phyloP scores from a whole-genome alignment of 2,329 filamentous ascomycete species.

The Penicillium psychrosexuale region DNA sequence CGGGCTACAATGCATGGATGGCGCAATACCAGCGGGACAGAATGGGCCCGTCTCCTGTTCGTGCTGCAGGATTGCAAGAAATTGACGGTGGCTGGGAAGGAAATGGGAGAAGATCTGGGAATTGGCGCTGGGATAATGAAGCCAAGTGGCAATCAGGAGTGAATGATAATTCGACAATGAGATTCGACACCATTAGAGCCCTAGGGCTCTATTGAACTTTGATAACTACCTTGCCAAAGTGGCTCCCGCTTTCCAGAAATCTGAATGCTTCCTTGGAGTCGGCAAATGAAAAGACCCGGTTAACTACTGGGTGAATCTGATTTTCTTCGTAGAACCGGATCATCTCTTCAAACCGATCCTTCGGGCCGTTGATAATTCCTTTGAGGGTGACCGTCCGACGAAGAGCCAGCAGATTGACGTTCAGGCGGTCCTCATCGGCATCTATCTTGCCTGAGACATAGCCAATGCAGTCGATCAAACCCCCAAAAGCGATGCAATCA shows the following conservation, averaged over 20 bases:
- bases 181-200: neutral
- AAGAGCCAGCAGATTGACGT: slow-evolving; percentile 58
- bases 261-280: slow-evolving; percentile 53
- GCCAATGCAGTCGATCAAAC: slow-evolving; percentile 48
- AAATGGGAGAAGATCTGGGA: slow-evolving; percentile 28
- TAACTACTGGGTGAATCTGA: slow-evolving; percentile 46
- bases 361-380: slow-evolving; percentile 62
- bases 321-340: slow-evolving; percentile 34
- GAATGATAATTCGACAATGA: neutral
- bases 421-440: slow-evolving; percentile 52
- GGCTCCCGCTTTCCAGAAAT: slow-evolving; percentile 51
- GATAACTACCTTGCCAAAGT: slow-evolving; percentile 57
- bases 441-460: slow-evolving; percentile 56
- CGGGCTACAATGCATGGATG: slow-evolving; percentile 56
- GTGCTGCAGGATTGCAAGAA: slow-evolving; percentile 30
- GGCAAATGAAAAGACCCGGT: slow-evolving; percentile 54
- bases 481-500: slow-evolving; percentile 45
- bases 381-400: slow-evolving; percentile 53
- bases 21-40: slow-evolving; percentile 48
- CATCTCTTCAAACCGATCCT: slow-evolving; percentile 49
- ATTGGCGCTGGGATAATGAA: slow-evolving; percentile 9
- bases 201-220: slow-evolving; percentile 32
- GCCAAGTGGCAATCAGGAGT: slow-evolving; percentile 17
- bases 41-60: slow-evolving; percentile 50
- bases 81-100: slow-evolving; percentile 20